Percentiles rank a stretch among this genome's conserved stretches.
Conservation (phyloP, 768 basidiomycete species). For the Mycena vitilis region DNA sequence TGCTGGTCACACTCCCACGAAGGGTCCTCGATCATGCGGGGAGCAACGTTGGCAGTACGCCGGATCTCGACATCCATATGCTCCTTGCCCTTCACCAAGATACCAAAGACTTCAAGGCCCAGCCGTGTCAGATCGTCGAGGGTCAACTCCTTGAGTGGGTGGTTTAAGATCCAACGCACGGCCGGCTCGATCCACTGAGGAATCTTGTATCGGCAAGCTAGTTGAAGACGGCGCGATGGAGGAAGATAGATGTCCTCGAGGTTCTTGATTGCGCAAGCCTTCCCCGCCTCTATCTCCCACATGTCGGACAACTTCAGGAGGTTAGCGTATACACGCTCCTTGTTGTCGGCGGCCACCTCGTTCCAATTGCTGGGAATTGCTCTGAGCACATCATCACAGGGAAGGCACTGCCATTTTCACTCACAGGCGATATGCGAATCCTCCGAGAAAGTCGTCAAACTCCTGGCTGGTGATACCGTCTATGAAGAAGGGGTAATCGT, state of each 20-base stretch:
- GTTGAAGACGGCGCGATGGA: conserved; percentile 2
- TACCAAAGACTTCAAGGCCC: neutral
- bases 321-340: neutral
- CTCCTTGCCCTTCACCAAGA: neutral
- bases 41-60: conserved; percentile 6
- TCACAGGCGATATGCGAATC: too few relatives aligned
- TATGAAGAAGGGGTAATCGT: too few relatives aligned
- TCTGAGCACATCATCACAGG: neutral
- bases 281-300: neutral
- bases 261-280: neutral
- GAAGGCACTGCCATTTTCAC: too few relatives aligned
- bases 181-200: neutral
- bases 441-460: too few relatives aligned
- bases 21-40: neutral
- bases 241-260: neutral
- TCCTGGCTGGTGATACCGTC: too few relatives aligned
- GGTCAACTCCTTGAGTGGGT: neutral
- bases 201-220: neutral
- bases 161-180: neutral
- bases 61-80: conserved; percentile 4
- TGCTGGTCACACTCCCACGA: conserved; percentile 11
- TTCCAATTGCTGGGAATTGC: neutral
- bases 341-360: neutral
- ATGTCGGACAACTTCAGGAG: conserved; percentile 8
- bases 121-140: neutral